Conservation (phyloP, 768 basidiomycete species). For the Asterophora lycoperdoides region DNA sequence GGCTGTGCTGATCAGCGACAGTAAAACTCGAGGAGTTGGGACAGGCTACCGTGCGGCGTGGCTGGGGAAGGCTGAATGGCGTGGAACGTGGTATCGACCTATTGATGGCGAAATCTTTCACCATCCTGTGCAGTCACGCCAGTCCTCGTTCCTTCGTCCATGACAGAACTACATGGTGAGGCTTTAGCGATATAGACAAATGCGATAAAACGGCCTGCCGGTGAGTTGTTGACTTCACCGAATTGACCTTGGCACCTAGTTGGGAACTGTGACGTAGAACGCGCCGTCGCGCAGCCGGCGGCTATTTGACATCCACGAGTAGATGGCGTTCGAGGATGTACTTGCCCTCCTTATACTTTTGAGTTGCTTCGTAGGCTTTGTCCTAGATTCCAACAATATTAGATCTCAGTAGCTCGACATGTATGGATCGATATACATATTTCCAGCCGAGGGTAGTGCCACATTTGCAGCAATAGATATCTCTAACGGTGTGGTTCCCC, state of each 20-base stretch:
- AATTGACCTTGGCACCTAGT: constrained; percentile 4
- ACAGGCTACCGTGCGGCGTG: background rate
- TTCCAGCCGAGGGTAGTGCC: constrained; percentile 90
- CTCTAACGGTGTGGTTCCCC: constrained; percentile 92
- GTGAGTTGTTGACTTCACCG: background rate
- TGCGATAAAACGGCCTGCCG: constrained; percentile 15
- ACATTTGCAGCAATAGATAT: constrained; percentile 93
- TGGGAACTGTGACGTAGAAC: background rate
- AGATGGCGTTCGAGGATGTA: constrained; percentile 95
- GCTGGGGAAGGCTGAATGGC: constrained; percentile 2
- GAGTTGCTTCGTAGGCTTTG: constrained; percentile 80
- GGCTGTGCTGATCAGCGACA: background rate
- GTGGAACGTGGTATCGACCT: constrained; percentile 9
- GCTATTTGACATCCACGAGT: constrained; percentile 79
- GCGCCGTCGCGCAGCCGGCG: background rate
- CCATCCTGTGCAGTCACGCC: constrained; percentile 8
- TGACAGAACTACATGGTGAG: constrained; percentile 1
- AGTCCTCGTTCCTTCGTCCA: constrained; percentile 2
- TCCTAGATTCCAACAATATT: constrained; percentile 53
- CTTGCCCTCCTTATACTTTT: constrained; percentile 99
- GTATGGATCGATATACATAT: constrained; percentile 65
- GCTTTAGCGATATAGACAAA: constrained; percentile 23
- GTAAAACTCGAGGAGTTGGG: background rate
- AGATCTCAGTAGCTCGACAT: constrained; percentile 5
- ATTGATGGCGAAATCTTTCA: background rate